Base-by-base conservation (phyloP, 495 filamentous ascomycete species). In the Aspergillus taichungensis region DNA sequence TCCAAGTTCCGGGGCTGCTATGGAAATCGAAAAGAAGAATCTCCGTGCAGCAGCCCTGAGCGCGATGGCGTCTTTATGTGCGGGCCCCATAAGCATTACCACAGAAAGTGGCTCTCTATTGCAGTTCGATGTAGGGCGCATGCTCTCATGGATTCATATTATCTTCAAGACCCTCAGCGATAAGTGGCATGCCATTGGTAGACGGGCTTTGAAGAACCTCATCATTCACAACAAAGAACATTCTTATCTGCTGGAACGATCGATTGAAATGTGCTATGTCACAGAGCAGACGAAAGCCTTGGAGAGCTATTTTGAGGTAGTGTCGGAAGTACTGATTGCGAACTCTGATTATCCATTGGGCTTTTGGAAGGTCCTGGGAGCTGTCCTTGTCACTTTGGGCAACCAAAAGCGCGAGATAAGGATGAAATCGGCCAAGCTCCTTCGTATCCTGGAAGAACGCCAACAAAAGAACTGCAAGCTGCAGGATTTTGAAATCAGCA, bases 401-500 rank as follows among this genome's bases (percentile, higher is more conserved):
- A 94, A 87, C 47, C 86, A 94, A 53, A 84, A 88, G 56, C 86
- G 85, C 51, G 81, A 87, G 45, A 85, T 95, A 13, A 73, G 92
- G 43, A 85, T 87, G 60, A 92, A 92, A 60, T 90, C 90, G 2
- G 88, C 87, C 0, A 85, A 85, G 46, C 74, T 97, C 10, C 74
- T 98, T 14, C 75, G 88, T 28, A 81, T 79, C 6, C 70, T 96
- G 1, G 94, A 97, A 56, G 85, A 91, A 45, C 79, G 87, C 11
- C 84, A 88, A 51, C 81, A 84, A 56, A 85, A 84, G 53, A 88
- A 74, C 53, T 95, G 90, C 5, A 87, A 90, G 53, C 79, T 97
- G 30, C 89, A 95, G 56, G 94, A 97, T 60, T 94, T 95, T 40
- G 94, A 98, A 54, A 95, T 98, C 53, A 95, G 91, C 60, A 90